Base-by-base conservation (phyloP, 2,329 filamentous ascomycete genomes). In the Hypoxylon sp. region DNA sequence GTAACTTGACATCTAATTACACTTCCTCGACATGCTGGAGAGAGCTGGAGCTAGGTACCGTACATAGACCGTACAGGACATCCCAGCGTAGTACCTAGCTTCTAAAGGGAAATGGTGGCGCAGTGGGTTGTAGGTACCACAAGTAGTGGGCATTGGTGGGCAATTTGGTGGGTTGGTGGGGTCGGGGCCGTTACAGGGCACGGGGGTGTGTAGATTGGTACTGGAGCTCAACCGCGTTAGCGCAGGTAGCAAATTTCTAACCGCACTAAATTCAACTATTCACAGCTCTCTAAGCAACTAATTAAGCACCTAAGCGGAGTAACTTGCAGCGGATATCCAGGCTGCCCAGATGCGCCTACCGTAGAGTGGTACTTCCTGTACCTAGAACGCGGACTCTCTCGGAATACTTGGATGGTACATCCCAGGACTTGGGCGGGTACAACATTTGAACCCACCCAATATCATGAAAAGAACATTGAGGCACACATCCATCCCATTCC, bases 181-280 rank as follows among this genome's bases (percentile, higher is more conserved):
- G 55, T 63, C 31, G 47, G 48, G 39, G 57, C 46, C 22, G 50
- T 48, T 65, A 66, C 62, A 66, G 44, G 59, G 37, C 31, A 50
- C 37, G 61, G 69, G 69, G 59, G 67, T 61, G 63, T 67, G 57
- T 65, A 67, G 60, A 69, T 71, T 71, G 59, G 59, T 60, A 57
- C 63, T 60, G 47, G 29, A 47, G 26, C 61, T 64, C 44, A 66
- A 62, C 66, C 19, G 66, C 66, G 66, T 69, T 69, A 62, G 63
- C 54, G 59, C 48, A 26, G 46, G 54, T 53, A 70, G 64, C 67
- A 69, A 67, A 69, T 62, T 60, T 66, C 48, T 35, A 58, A 50
- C 48, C 59, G 61, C 50, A 61, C 66, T 65, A 68, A 65, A 59
- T 13, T 55, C 44, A 50, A 57, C 54, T 60, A 60, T 58, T 67